Evolutionary conservation across 371 early-diverging fungal species (phyloP), one percentile per base, ranked within the genome.

Genomic region (Mucor circinelloides): DNA sequence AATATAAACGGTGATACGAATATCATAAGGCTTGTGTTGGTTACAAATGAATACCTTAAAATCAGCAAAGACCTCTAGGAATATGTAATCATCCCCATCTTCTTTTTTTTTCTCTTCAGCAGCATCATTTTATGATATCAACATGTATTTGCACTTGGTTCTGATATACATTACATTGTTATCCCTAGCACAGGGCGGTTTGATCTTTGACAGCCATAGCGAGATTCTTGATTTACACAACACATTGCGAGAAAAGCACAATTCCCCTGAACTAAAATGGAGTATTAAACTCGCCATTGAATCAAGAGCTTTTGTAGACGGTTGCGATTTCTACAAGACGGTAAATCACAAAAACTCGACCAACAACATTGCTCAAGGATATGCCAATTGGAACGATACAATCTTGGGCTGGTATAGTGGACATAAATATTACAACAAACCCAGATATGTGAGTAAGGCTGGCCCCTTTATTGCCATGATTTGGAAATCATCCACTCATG

Each of bases 391-490:
- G 62, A 32, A 62, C 52, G 34, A 31, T 6, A 36, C 34, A 15
- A 52, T 62, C 19, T 1, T 50, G 23, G 62, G 34, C 17, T 62
- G 52, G 62, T 61, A 61, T 28, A 19, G 21, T 19, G 61, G 48
- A 10, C 30, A 48, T 4, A 21, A 48, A 48, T 19, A 61, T 21
- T 61, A 61, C 23, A 31, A 61, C 32, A 19, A 48, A 19, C 61
- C 61, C 25, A 46, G 32, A 19, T 61, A 61, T 13, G 19, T 17
- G 12, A 31, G 21, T 13, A 21, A 46, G 21, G 31, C 61, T 9
- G 61, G 31, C 6, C 44, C 61, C 12, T 61, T 61, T 48, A 61
- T 61, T 21, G 30, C 61, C 27, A 61, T 61, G 61, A 19, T 61
- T 21, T 61, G 61, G 61, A 44, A 48, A 61, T 44, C 44, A 21